A percentile compares a stretch with the other conserved stretches of the same genome.
phyloP scores from a whole-genome alignment of 352 stramenopile species.

The Pythium insidiosum region DNA sequence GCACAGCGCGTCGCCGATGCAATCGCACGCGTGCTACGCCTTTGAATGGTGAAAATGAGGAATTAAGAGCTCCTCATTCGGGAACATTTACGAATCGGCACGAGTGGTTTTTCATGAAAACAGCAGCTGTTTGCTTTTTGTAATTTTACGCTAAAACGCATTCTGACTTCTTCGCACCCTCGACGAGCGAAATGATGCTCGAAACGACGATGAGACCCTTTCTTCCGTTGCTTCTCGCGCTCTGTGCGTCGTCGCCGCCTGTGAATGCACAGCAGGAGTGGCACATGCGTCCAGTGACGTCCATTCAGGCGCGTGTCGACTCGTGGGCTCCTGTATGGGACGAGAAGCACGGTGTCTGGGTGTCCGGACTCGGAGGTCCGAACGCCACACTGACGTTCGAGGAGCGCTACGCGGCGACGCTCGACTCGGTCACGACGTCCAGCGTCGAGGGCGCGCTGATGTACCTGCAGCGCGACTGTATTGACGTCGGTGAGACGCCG shows the following conservation, averaged over 20 bases:
- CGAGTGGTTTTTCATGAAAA: too few species aligned
- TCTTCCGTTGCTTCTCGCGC: too few species aligned
- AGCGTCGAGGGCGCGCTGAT: conserved; percentile 61
- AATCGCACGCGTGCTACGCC: too few species aligned
- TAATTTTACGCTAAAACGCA: too few species aligned
- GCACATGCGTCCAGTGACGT: conserved; percentile 38
- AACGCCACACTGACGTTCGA: conserved; percentile 22
- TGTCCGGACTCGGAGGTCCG: conserved; percentile 24
- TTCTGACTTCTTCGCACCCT: too few species aligned
- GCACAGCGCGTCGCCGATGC: too few species aligned
- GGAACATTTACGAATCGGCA: too few species aligned
- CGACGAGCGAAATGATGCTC: too few species aligned
- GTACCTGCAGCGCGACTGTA: conserved; percentile 66
- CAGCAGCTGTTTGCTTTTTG: too few species aligned
- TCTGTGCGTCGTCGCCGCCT: neutral
- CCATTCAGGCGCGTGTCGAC: conserved; percentile 53
- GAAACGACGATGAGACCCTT: too few species aligned
- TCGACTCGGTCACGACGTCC: conserved; percentile 65
- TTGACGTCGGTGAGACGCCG: conserved; percentile 36
- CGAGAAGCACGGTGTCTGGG: conserved; percentile 28
- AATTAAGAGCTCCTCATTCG: too few species aligned
- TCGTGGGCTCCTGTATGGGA: conserved; percentile 43
- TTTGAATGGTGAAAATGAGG: too few species aligned
- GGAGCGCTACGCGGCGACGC: conserved; percentile 30
- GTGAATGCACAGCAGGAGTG: conserved; percentile 10